These are phyloP conservation scores for Emiliania huxleyi DNA, from an alignment of 78 protist species.

Conservation along the genomic window DNA sequence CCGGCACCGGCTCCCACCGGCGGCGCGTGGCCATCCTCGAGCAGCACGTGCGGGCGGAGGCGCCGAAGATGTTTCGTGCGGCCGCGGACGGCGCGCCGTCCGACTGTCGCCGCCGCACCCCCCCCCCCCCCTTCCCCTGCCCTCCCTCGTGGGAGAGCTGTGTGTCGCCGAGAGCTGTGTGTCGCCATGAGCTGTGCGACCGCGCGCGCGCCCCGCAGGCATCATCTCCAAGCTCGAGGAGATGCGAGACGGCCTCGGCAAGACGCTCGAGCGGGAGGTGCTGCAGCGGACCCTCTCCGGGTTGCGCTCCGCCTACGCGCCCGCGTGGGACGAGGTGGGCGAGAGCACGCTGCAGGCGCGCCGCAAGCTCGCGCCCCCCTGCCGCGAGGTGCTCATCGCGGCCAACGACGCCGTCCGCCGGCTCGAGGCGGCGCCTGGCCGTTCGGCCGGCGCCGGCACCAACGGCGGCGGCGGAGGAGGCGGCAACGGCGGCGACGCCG, in stretches of 20 bases:
- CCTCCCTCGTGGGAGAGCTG: too few relatives aligned
- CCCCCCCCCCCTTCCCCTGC: too few relatives aligned
- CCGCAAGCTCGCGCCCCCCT: background rate
- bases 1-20: constrained; percentile 28
- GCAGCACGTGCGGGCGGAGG: background rate
- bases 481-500: background rate
- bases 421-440: background rate
- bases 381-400: background rate
- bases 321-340: background rate
- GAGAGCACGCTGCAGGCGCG: background rate
- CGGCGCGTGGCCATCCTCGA: constrained; percentile 17
- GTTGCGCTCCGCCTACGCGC: background rate
- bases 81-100: background rate
- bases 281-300: background rate
- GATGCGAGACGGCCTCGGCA: background rate
- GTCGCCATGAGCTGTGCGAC: too few relatives aligned
- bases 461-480: background rate
- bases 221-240: background rate
- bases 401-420: background rate
- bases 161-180: too few relatives aligned
- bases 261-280: background rate
- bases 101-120: too few relatives aligned
- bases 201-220: too few relatives aligned
- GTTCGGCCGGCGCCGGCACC: background rate
- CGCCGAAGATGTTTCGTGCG: background rate